Conservation (phyloP, 257 asterid species). For the Solanum clarkiae region DNA sequence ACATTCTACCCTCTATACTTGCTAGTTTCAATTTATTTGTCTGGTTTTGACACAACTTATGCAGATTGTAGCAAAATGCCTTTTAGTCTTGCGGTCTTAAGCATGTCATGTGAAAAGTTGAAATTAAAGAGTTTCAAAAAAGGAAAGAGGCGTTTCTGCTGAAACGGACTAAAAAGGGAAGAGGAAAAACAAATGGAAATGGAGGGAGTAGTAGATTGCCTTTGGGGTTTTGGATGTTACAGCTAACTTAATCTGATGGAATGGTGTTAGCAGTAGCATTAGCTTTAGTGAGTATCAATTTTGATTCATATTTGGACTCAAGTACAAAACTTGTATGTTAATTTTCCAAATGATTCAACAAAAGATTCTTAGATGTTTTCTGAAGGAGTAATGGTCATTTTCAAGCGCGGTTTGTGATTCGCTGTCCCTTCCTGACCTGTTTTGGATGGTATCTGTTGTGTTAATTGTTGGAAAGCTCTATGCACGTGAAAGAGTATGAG, state of each 20-base stretch:
- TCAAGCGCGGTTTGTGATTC: not conserved
- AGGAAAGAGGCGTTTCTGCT: not conserved
- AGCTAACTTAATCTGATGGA: not conserved
- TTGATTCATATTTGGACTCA: not conserved
- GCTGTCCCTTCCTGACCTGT: not conserved
- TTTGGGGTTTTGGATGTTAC: not conserved
- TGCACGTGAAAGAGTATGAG: not conserved
- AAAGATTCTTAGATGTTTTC: not conserved
- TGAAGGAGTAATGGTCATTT: not conserved
- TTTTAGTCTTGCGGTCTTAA: not conserved
- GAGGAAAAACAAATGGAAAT: not conserved
- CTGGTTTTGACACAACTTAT: not conserved
- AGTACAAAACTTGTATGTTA: not conserved
- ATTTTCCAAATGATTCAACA: not conserved
- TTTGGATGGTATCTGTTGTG: not conserved
- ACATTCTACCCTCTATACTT: no score
- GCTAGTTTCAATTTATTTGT: not conserved
- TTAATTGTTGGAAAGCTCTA: not conserved
- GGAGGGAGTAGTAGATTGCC: not conserved
- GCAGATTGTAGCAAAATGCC: not conserved
- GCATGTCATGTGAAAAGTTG: not conserved
- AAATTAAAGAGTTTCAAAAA: not conserved
- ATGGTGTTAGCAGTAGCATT: not conserved
- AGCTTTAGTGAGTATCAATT: not conserved
- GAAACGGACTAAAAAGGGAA: not conserved